Evolutionary conservation across 805 yeast genomes (phyloP), one percentile per base, ranked within the genome.

Genomic region (Komagataella phaffii): DNA sequence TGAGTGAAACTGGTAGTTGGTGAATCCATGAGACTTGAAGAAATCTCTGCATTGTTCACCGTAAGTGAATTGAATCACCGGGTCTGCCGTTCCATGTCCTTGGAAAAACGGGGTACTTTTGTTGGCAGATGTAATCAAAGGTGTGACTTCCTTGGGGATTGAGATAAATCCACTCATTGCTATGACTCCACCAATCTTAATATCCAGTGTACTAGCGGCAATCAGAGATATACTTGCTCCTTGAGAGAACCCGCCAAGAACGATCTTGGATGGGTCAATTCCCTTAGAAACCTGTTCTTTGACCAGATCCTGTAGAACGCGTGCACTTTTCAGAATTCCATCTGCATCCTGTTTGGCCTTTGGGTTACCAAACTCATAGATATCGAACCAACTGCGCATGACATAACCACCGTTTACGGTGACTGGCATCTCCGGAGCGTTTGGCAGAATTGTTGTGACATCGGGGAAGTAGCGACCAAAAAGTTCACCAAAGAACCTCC

Each of bases 161-260:
- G 79, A 74, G 53, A 80, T 68, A 59, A 87, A 88, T 0, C 96
- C 97, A 1, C 96, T 85, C 49, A 91, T 67, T 0, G 81, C 78
- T 19, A 88, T 64, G 30, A 86, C 73, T 1, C 96, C 98, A 7
- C 86, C 98, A 18, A 90, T 70, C 60, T 84, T 85, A 52, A 69
- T 62, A 17, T 81, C 80, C 36, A 74, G 63, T 8, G 75, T 64
- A 0, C 82, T 70, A 19, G 79, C 71, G 14, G 83, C 61, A 2
- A 86, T 88, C 53, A 86, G 68, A 1, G 93, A 69, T 8, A 91
- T 54, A 1, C 95, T 89, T 49, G 88, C 95, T 52, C 99, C 99
- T 68, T 93, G 99, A 3, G 95, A 84, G 63, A 93, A 93, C 0
- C 99, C 99, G 43, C 98, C 98, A 53, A 93, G 71, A n/a, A 93